phyloP scores from a whole-genome alignment of 768 basidiomycete species.

The Crepidotus variabilis region DNA sequence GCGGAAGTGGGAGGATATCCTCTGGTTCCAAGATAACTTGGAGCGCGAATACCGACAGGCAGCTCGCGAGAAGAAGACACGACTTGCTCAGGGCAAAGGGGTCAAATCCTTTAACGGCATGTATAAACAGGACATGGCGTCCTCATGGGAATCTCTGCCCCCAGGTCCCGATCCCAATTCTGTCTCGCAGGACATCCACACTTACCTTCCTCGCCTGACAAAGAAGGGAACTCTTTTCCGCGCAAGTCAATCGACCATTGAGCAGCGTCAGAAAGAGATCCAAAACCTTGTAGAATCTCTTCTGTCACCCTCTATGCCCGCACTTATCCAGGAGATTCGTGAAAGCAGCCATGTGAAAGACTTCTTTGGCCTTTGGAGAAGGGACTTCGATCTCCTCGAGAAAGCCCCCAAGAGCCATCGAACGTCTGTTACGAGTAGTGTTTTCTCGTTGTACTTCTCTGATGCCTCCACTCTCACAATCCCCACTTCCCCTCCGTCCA shows the following conservation, averaged over 20 bases:
- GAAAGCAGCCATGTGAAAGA: conserved; percentile 55
- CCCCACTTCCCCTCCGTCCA: conserved; percentile 12
- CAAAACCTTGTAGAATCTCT: conserved; percentile 54
- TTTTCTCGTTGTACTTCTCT: conserved; percentile 59
- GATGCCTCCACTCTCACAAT: conserved; percentile 26
- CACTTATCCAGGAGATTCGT: conserved; percentile 63
- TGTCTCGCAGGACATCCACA: conserved; percentile 66
- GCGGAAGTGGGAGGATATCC: conserved; percentile 81
- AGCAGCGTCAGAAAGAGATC: conserved; percentile 61
- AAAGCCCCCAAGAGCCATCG: conserved; percentile 33
- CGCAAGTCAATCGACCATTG: conserved; percentile 60
- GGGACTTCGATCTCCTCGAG: conserved; percentile 60
- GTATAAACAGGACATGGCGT: conserved; percentile 66
- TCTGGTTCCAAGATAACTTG: conserved; percentile 68
- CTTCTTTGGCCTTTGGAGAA: conserved; percentile 78
- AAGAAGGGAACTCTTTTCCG: conserved; percentile 75
- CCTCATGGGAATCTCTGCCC: conserved; percentile 83
- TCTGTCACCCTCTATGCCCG: conserved; percentile 58
- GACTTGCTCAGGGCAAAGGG: conserved; percentile 70
- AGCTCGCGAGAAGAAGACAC: conserved; percentile 63
- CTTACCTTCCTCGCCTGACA: conserved; percentile 60
- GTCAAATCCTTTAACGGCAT: conserved; percentile 67
- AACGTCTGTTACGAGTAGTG: conserved; percentile 47
- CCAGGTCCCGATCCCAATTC: conserved; percentile 78
- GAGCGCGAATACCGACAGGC: conserved; percentile 61